Base-by-base conservation (phyloP, 495 filamentous ascomycete genomes). In the Podospora pseudoanserina region DNA sequence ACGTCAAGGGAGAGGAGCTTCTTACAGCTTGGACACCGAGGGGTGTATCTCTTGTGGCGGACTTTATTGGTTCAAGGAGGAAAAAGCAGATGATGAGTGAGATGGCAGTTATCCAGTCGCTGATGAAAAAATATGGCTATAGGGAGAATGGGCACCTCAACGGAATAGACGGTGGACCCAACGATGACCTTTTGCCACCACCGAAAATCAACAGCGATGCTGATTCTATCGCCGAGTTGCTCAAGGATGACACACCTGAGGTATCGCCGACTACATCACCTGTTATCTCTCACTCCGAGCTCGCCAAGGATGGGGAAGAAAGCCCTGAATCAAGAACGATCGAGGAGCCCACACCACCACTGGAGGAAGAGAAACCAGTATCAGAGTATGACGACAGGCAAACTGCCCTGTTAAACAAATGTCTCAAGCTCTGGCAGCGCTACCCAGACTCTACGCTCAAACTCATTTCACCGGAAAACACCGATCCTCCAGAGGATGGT, bases 1-100 rank as follows among this genome's bases (percentile, higher is more conserved):
- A 96, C 72, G 90, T 98, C 70, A 96, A 96, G 76, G 95, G 95
- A 34, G 94, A 98, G 78, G 95, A 99, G 76, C 83, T 87, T 20
- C 83, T 99, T 16, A 86, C 79, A 4, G 86, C 87, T 26, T 99
- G 95, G 95, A 87, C 89, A 32, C 95, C 95, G 11, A 86, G 96
- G 28, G 92, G 94, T 64, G 89, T 97, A 7, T 94, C 91, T 18
- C 85, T 99, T 5, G 88, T 99, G 26, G 86, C 85, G 26, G 95
- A 98, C 73, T 97, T 89, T 73, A 87, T 97, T 44, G 78, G 79
- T 7, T 84, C 88, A 7, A 87, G 88, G 68, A 91, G 89, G 75
- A 89, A 89, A 71, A 87, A 86, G 73, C 83, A 85, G 67, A 87
- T 91, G 13, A 82, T 89, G 18, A 85, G 88, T 4, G 95, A 98